These are phyloP conservation scores for Bryoglossum gracile DNA, from an alignment of 495 filamentous ascomycete genomes.

Conservation along the genomic window DNA sequence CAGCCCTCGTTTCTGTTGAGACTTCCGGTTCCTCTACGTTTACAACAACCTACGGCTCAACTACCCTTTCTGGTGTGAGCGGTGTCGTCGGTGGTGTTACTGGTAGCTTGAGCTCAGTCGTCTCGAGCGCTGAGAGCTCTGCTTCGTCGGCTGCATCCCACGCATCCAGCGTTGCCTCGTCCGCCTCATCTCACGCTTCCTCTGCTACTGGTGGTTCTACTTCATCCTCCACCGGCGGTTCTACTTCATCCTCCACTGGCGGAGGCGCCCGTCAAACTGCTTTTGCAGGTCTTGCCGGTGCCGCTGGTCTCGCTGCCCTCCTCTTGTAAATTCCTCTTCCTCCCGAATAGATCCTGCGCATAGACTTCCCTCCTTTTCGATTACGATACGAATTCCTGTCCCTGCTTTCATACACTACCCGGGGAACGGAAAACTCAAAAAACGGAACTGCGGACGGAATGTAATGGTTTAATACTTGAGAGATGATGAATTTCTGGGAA, in stretches of 20 bases:
- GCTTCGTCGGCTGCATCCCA: not conserved
- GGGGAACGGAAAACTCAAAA: slow-evolving; percentile 6
- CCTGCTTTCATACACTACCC: slow-evolving; percentile 2
- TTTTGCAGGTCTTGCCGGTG: slow-evolving; percentile 15
- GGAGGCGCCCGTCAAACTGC: slow-evolving; percentile 22
- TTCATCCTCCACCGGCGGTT: not conserved
- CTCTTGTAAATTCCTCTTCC: slow-evolving; percentile 17
- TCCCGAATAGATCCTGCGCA: not conserved
- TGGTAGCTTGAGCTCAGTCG: not conserved
- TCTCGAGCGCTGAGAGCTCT: not conserved
- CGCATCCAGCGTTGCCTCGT: slow-evolving; percentile 1
- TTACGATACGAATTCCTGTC: not conserved
- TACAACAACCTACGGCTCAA: too few relatives aligned
- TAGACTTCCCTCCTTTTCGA: slow-evolving; percentile 7
- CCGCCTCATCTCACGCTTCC: not conserved
- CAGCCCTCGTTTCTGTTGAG: too few relatives aligned
- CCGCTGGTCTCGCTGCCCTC: slow-evolving; percentile 23
- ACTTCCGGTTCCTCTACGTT: too few relatives aligned
- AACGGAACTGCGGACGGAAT: not conserved
- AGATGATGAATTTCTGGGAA: slow-evolving; percentile 1
- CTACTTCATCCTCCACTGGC: slow-evolving; percentile 15
- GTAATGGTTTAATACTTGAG: slow-evolving; percentile 8
- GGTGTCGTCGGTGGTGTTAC: not conserved
- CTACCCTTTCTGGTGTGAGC: too few relatives aligned
- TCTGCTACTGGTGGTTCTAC: not conserved